These are phyloP conservation scores for Pistacia vera DNA, from an alignment of 345 rosid genomes.

Conservation along the genomic window DNA sequence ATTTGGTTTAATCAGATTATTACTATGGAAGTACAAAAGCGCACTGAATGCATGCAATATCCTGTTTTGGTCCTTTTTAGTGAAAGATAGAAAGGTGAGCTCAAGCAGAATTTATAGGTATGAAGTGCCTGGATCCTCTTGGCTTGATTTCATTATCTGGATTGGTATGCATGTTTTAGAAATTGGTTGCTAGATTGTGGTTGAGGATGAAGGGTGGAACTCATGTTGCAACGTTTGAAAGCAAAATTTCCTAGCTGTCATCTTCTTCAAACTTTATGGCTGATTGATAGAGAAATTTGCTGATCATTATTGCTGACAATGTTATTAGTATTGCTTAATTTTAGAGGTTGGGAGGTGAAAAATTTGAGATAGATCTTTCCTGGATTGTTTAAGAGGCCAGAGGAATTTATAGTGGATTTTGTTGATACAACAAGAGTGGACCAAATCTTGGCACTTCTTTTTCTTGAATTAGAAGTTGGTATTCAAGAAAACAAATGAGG, in stretches of 20 bases:
- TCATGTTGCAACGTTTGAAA: background rate
- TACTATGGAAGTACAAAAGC: too few relatives aligned
- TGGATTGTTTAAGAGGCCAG: background rate
- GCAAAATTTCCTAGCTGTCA: background rate
- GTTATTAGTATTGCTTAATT: background rate
- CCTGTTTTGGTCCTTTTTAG: background rate
- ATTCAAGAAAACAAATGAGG: too few relatives aligned
- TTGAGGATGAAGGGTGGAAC: background rate
- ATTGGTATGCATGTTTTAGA: background rate
- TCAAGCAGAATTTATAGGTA: background rate
- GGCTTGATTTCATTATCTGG: conserved; percentile 3
- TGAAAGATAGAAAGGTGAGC: background rate
- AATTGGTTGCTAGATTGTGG: background rate
- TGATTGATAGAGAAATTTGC: background rate
- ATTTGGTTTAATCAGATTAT: background rate
- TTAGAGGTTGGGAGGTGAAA: background rate
- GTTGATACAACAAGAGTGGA: background rate
- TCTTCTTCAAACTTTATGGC: background rate
- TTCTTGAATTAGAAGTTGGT: too few relatives aligned
- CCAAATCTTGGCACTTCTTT: background rate
- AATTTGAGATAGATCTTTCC: background rate
- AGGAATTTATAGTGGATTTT: background rate
- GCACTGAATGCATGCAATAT: background rate
- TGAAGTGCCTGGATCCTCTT: background rate
- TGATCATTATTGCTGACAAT: background rate